These are phyloP conservation scores for Castanospermum australe DNA, from an alignment of 306 rosid species.

Conservation along the genomic window DNA sequence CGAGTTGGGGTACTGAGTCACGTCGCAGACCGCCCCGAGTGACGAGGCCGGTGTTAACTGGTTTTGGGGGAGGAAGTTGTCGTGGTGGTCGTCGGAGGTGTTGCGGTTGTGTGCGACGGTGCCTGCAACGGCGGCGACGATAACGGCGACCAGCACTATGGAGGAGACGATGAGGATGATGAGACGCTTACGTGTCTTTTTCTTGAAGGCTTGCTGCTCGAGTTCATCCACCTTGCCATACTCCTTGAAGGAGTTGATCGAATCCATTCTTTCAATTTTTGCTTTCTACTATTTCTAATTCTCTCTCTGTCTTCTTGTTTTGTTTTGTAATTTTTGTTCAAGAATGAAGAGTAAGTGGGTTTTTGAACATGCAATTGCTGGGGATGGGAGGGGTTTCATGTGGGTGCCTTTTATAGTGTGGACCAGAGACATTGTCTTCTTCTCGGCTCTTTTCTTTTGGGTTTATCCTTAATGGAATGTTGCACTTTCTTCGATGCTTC, in stretches of 20 bases:
- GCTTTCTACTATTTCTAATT: too few species aligned
- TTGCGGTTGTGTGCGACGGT: conserved; percentile 48
- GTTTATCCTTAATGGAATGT: neutral
- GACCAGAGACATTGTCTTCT: too few species aligned
- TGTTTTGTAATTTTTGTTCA: too few species aligned
- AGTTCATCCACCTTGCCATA: conserved; percentile 79
- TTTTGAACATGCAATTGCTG: too few species aligned
- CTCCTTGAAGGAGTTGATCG: conserved; percentile 78
- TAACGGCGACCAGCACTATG: conserved; percentile 37
- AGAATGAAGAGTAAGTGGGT: neutral
- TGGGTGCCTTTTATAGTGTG: neutral
- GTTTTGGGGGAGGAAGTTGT: conserved; percentile 27
- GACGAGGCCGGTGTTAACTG: conserved; percentile 64
- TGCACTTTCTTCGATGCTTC: conserved; percentile 20
- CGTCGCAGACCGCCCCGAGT: conserved; percentile 61
- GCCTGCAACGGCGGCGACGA: conserved; percentile 58
- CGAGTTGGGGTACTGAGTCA: conserved; percentile 74
- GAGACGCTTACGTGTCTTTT: conserved; percentile 62
- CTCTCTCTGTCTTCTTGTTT: too few species aligned
- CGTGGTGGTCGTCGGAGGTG: conserved; percentile 40
- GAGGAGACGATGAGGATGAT: conserved; percentile 45
- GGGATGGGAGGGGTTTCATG: too few species aligned
- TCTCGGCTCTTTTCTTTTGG: too few species aligned
- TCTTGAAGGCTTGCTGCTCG: conserved; percentile 59
- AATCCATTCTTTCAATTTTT: too few species aligned